phyloP scores from a whole-genome alignment of 1,139 yeast species.

The Pichia sp. region DNA sequence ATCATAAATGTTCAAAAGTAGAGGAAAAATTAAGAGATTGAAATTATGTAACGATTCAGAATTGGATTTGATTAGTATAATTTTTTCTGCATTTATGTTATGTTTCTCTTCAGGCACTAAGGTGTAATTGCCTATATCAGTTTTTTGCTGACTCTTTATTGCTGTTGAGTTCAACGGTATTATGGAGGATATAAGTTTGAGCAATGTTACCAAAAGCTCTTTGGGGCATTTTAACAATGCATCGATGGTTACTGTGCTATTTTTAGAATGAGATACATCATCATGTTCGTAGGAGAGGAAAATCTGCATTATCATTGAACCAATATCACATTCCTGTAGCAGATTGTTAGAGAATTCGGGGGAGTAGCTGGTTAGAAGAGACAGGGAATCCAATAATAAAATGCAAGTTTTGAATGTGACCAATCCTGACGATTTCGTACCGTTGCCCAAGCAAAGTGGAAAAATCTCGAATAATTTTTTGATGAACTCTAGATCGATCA shows the following conservation, averaged over 20 bases:
- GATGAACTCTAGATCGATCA: slow-evolving; percentile 38
- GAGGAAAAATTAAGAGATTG: slow-evolving; percentile 40
- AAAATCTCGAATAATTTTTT: slow-evolving; percentile 29
- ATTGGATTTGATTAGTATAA: slow-evolving; percentile 18
- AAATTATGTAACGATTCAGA: slow-evolving; percentile 41
- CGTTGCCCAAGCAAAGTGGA: slow-evolving; percentile 27
- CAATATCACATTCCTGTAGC: slow-evolving; percentile 40
- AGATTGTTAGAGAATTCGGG: slow-evolving; percentile 41
- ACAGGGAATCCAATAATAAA: slow-evolving; percentile 42
- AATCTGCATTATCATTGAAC: slow-evolving; percentile 41
- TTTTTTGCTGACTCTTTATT: background rate
- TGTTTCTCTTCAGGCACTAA: slow-evolving; percentile 32
- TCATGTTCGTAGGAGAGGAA: slow-evolving; percentile 33
- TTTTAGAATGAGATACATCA: background rate
- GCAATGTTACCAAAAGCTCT: slow-evolving; percentile 52
- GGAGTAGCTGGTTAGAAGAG: slow-evolving; percentile 38
- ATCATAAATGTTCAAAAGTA: slow-evolving; percentile 67
- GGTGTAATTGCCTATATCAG: slow-evolving; percentile 18
- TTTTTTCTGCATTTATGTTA: slow-evolving; percentile 29
- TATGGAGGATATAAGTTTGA: slow-evolving; percentile 54
- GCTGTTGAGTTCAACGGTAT: slow-evolving; percentile 41
- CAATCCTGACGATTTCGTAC: slow-evolving; percentile 23
- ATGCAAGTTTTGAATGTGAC: slow-evolving; percentile 34
- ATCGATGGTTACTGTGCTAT: slow-evolving; percentile 46
- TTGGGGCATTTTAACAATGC: slow-evolving; percentile 74